phyloP scores from a whole-genome alignment of 345 rosid genomes.

The Durio zibethinus region DNA sequence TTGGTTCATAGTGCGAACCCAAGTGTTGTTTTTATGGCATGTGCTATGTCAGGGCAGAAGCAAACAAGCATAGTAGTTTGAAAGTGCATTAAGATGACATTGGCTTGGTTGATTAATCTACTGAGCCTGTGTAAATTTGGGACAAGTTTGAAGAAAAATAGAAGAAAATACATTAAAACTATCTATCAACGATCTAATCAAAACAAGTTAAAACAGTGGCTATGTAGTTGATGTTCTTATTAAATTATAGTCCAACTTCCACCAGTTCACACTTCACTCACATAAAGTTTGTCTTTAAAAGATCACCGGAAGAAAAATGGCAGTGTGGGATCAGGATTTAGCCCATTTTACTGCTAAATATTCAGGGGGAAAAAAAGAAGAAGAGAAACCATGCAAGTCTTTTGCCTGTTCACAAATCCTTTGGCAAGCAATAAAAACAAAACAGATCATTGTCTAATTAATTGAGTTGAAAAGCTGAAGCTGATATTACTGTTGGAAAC shows the following conservation, averaged over 20 bases:
- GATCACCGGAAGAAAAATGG: not conserved
- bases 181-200: not conserved
- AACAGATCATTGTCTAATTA: too few species aligned
- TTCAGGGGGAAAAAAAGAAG: too few species aligned
- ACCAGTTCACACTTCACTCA: not conserved
- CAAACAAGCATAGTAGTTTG: conserved; percentile 1
- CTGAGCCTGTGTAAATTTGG: not conserved
- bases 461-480: too few species aligned
- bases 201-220: not conserved
- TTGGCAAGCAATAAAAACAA: too few species aligned
- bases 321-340: too few species aligned
- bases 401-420: too few species aligned
- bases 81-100: not conserved
- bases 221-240: not conserved
- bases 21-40: conserved; percentile 2
- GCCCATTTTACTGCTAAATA: too few species aligned
- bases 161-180: not conserved
- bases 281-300: not conserved
- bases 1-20: conserved; percentile 3
- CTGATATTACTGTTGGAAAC: too few species aligned
- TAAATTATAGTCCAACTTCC: not conserved
- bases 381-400: too few species aligned
- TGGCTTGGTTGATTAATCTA: not conserved
- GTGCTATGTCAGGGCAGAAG: not conserved
- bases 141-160: not conserved